Conservation (phyloP, 306 rosid species). For the Dalbergia cochinchinensis region DNA sequence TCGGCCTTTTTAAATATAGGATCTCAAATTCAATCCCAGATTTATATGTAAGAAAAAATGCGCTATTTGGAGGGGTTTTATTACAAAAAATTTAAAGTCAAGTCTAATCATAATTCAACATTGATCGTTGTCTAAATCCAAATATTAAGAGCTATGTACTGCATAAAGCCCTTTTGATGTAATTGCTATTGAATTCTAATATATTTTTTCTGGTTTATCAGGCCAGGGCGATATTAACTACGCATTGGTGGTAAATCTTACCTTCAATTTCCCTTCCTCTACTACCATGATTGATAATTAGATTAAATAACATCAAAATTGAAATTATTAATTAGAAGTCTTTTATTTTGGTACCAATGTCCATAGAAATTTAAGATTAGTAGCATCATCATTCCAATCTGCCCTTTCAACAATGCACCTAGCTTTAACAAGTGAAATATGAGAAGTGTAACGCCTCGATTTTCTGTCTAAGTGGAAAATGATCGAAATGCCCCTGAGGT, state of each 20-base stretch:
- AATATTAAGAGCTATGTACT: background rate
- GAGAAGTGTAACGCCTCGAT: too few species aligned
- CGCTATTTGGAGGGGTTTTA: too few species aligned
- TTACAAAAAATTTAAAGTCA: too few species aligned
- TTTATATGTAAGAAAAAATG: too few species aligned
- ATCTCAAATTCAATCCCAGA: too few species aligned
- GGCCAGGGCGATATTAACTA: background rate
- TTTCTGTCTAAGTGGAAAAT: too few species aligned
- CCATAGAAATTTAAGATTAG: background rate
- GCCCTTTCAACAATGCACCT: background rate
- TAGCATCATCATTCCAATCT: background rate
- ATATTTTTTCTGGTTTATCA: background rate
- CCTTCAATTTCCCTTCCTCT: background rate
- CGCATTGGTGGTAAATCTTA: background rate
- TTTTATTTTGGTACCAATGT: too few species aligned
- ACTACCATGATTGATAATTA: background rate
- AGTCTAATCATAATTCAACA: background rate
- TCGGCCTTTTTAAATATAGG: too few species aligned
- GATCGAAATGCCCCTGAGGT: too few species aligned
- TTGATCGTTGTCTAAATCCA: background rate
- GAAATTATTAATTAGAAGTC: background rate
- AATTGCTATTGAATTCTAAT: background rate
- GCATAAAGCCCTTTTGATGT: background rate
- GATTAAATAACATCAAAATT: background rate
- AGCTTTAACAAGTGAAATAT: constrained; percentile 3